Evolutionary conservation across 495 filamentous ascomycete genomes (phyloP).

Genomic region (Tetracladium marchalianum): DNA sequence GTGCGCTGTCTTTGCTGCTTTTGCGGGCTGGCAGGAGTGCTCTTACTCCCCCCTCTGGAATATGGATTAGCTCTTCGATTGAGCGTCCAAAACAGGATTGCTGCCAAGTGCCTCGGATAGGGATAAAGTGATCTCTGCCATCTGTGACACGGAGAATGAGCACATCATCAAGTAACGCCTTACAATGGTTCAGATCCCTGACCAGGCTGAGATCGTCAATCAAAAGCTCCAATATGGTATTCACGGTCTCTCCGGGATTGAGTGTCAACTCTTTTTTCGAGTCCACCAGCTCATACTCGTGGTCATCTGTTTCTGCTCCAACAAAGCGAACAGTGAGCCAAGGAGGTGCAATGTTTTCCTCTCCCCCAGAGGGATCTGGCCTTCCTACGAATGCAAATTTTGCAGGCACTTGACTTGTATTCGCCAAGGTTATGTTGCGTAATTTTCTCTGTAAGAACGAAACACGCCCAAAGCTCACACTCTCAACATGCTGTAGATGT

Average conservation of each 20-base stretch:
- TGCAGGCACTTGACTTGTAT: slow-evolving; percentile 73
- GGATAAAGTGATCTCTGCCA: slow-evolving; percentile 87
- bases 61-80: slow-evolving; percentile 70
- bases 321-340: slow-evolving; percentile 66
- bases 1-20: slow-evolving; percentile 5
- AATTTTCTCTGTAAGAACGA: slow-evolving; percentile 53
- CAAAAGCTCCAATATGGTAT: slow-evolving; percentile 52
- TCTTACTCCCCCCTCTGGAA: slow-evolving; percentile 53
- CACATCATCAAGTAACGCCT: slow-evolving; percentile 65
- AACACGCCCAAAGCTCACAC: slow-evolving; percentile 67
- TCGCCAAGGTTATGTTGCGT: slow-evolving; percentile 72
- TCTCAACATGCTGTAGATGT: slow-evolving; percentile 22
- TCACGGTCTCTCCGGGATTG: slow-evolving; percentile 73
- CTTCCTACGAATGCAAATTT: slow-evolving; percentile 65
- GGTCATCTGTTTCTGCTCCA: slow-evolving; percentile 24
- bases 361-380: slow-evolving; percentile 38
- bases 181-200: slow-evolving; percentile 59
- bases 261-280: slow-evolving; percentile 45
- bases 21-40: slow-evolving; percentile 6
- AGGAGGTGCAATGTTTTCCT: slow-evolving; percentile 29
- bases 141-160: slow-evolving; percentile 77
- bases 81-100: slow-evolving; percentile 76
- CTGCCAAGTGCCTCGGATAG: slow-evolving; percentile 66
- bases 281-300: slow-evolving; percentile 22
- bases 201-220: slow-evolving; percentile 55